phyloP scores from a whole-genome alignment of 1,139 yeast species.

The Williopsis jadinii region DNA sequence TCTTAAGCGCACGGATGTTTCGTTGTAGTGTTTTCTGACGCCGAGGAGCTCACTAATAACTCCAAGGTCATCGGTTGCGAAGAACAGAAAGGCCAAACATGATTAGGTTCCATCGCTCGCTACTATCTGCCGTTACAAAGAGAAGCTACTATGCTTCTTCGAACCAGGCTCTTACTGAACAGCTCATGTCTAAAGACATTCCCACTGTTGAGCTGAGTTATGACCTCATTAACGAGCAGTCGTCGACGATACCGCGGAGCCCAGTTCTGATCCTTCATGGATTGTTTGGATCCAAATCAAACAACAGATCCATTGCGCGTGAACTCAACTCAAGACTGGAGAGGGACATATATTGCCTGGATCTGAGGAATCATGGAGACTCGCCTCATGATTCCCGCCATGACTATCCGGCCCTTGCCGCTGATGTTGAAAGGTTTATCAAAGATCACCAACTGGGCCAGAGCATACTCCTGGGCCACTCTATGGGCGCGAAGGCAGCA shows the following conservation, averaged over 20 bases:
- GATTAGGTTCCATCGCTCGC: too few species aligned
- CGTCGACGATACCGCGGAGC: conserved; percentile 19
- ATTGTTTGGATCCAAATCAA: conserved; percentile 73
- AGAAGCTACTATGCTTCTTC: conserved; percentile 6
- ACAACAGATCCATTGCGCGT: conserved; percentile 71
- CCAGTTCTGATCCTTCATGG: conserved; percentile 86
- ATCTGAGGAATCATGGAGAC: conserved; percentile 86
- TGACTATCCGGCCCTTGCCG: conserved; percentile 76
- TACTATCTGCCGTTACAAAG: conserved; percentile 1
- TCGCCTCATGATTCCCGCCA: conserved; percentile 69
- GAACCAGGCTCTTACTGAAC: conserved; percentile 7
- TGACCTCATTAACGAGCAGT: conserved; percentile 31
- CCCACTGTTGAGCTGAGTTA: conserved; percentile 39
- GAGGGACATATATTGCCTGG: conserved; percentile 61
- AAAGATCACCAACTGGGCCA: conserved; percentile 33
- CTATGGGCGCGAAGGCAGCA: conserved; percentile 95
- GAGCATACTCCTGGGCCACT: conserved; percentile 81
- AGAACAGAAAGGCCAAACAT: too few species aligned
- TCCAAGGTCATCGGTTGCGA: too few species aligned
- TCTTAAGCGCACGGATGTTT: too few species aligned
- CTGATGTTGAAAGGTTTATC: conserved; percentile 75
- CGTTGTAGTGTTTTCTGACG: too few species aligned
- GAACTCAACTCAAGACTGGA: conserved; percentile 28
- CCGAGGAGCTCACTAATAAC: too few species aligned
- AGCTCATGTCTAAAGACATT: conserved; percentile 24